Evolutionary conservation across 2,329 filamentous ascomycete species (phyloP).

Genomic region (Diplodia seriata): DNA sequence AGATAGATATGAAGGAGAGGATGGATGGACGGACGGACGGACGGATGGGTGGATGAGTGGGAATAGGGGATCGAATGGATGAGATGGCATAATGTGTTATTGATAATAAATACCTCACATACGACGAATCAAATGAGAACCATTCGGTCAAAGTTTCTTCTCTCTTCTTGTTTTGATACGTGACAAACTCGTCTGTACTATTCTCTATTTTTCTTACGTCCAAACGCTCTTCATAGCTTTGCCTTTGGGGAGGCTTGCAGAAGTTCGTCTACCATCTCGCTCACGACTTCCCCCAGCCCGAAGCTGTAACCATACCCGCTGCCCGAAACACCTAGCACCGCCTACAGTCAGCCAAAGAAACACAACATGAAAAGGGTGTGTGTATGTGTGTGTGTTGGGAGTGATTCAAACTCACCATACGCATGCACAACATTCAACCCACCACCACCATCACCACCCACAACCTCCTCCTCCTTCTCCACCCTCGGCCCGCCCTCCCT

Average conservation of each 20-base stretch:
- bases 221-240: conserved; percentile 10
- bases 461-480: conserved; percentile 41
- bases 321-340: conserved; percentile 33
- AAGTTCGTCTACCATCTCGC: conserved; percentile 33
- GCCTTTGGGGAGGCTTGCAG: conserved; percentile 1
- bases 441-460: conserved; percentile 35
- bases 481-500: conserved; percentile 38
- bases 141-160: background rate
- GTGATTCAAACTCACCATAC: conserved; percentile 38
- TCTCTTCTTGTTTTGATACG: background rate
- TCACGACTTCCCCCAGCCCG: conserved; percentile 35
- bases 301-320: conserved; percentile 43
- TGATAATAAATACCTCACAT: background rate
- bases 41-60: background rate
- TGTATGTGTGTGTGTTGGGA: too few species aligned
- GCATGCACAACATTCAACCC: conserved; percentile 43
- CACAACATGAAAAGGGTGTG: background rate
- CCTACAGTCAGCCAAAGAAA: background rate
- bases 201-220: background rate
- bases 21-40: background rate
- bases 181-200: background rate
- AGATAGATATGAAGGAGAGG: background rate
- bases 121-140: background rate
- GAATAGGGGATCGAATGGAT: background rate
- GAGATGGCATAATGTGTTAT: conserved; percentile 14